Evolutionary conservation across 2,329 filamentous ascomycete species (phyloP), one percentile per base, ranked within the genome.

Genomic region (Biscogniauxia mediterranea): DNA sequence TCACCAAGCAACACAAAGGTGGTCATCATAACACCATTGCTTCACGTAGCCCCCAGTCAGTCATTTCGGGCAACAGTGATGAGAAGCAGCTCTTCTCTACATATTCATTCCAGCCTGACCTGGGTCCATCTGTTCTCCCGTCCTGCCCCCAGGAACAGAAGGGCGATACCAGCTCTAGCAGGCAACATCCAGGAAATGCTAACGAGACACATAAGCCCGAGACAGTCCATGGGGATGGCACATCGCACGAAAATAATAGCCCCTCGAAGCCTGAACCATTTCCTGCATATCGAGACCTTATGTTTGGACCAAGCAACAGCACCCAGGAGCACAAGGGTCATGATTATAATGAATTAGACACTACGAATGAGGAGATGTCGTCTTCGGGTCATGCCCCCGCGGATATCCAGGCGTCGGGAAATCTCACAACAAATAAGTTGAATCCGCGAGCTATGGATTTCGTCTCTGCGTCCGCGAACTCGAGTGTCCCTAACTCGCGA

Each of bases 371-470:
- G 46, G 20, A 50, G 46, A 6, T 9, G 13, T 21, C 46, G 46
- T 3, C 17, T 17, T 13, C 49, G 4, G 53, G 52, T 32, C 52
- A 55, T n/a, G 46, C 58, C 38, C 55, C 62, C 2, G 53, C 54
- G 3, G n/a, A 32, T 20, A 25, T 19, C 15, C 23, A 26, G n/a
- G 58, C 54, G 7, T 38, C 25, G 9, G 42, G n/a, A 13, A 61
- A 21, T n/a, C 32, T 1, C 25, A 52, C 19, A 49, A 50, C 19
- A 49, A 53, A 52, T 25, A 56, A 32, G 17, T 42, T 67, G 20
- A 68, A 68, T 54, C 67, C 68, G 1, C 49, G 56, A 2, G 67
- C 66, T 23, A 57, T 64, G 53, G 54, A 64, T 38, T 70, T 68
- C 19, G 46, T 59, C 1, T 64, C 65, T 8, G 49, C 57, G 6